phyloP scores from a whole-genome alignment of 768 basidiomycete genomes.

The Collybiopsis confluens region DNA sequence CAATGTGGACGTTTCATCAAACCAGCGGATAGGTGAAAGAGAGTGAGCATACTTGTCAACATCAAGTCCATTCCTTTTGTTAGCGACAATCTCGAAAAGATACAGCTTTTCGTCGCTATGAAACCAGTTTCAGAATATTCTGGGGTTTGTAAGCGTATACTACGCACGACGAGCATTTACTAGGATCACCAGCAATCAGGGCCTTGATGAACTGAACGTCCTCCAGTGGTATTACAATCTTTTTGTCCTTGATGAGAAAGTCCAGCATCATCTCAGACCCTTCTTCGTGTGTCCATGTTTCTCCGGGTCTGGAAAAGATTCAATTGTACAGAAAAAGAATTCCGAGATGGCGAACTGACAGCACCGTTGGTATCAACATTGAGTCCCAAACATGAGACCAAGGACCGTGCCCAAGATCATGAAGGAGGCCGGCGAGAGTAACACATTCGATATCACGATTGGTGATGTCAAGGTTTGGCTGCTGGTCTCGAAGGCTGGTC shows the following conservation, averaged over 20 bases:
- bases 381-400: conserved; percentile 86
- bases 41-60: conserved; percentile 69
- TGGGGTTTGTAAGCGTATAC: too few species aligned
- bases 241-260: conserved; percentile 53
- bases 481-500: conserved; percentile 48
- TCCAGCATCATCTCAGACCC: conserved; percentile 85
- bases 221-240: conserved; percentile 40
- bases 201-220: conserved; percentile 70
- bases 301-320: conserved; percentile 34
- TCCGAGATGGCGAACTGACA: conserved; percentile 48
- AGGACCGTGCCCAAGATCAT: conserved; percentile 80
- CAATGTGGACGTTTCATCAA: neutral
- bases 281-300: conserved; percentile 69
- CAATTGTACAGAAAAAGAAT: too few species aligned
- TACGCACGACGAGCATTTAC: conserved; percentile 45
- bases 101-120: conserved; percentile 59
- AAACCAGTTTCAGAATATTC: neutral
- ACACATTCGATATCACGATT: conserved; percentile 73
- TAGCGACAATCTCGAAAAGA: conserved; percentile 82
- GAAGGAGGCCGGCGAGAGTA: conserved; percentile 76
- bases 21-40: neutral
- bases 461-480: conserved; percentile 62
- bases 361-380: conserved; percentile 60
- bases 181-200: conserved; percentile 63
- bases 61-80: conserved; percentile 77